Conservation (phyloP, 1,284 basidiomycete species). For the Fistulinella cinereoalba region DNA sequence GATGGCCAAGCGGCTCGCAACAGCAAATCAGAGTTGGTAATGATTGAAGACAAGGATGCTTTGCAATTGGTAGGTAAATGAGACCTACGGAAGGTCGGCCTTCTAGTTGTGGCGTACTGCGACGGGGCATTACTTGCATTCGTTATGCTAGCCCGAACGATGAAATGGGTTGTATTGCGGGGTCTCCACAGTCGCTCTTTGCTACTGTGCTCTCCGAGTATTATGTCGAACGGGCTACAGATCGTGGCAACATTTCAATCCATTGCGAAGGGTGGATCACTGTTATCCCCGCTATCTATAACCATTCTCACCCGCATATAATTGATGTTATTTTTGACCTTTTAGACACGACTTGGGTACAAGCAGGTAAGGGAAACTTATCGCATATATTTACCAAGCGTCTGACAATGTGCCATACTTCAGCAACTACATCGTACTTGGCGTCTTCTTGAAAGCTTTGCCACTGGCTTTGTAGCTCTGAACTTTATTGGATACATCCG, state of each 20-base stretch:
- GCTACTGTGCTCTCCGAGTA: too few relatives aligned
- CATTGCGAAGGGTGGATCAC: constrained; percentile 88
- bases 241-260: too few relatives aligned
- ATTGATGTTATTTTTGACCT: constrained; percentile 45
- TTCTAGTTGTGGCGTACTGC: constrained; percentile 26
- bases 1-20: constrained; percentile 7
- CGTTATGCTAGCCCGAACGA: too few relatives aligned
- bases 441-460: constrained; percentile 78
- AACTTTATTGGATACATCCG: constrained; percentile 85
- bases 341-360: constrained; percentile 74
- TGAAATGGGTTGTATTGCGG: too few relatives aligned
- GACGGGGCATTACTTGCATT: constrained; percentile 31
- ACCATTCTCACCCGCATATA: constrained; percentile 35
- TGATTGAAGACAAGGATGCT: constrained; percentile 46
- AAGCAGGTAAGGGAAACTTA: constrained; percentile 56
- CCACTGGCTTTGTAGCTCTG: constrained; percentile 78
- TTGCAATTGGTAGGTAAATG: constrained; percentile 60
- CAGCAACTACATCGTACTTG: constrained; percentile 82
- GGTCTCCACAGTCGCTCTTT: too few relatives aligned
- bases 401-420: constrained; percentile 2
- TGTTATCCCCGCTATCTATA: constrained; percentile 53
- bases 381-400: constrained; percentile 3
- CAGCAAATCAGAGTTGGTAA: too few relatives aligned
- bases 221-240: too few relatives aligned
- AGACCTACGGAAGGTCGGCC: constrained; percentile 29